Base-by-base conservation (phyloP, 148 eudicot species). In the Rhododendron simsii region DNA sequence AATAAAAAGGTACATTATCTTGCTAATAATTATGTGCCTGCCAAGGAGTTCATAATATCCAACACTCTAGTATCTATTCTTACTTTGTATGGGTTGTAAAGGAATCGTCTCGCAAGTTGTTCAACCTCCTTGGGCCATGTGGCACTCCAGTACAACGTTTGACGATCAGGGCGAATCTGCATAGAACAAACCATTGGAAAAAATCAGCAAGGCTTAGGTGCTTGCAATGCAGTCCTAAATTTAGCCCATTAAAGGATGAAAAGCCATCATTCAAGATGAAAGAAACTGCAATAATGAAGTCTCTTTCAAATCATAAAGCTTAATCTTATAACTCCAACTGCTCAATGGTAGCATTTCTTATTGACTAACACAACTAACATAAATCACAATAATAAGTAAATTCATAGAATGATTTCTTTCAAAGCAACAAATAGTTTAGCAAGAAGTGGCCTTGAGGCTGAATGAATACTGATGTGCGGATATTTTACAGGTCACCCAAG, bases 51-150 rank as follows among this genome's bases (percentile, higher is more conserved):
- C 80, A 84, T 74, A 20, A 16, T 74, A n/a, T 37, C 37, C 23
- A 23, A 37, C 14, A n/a, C 44, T 55, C 50, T 15, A 14, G 12
- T 3, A 75, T 23, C 41, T 8, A 28, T 45, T n/a, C 90, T 91
- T 92, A 94, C 98, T 89, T 95, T 96, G 87, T 96, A 96, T 35
- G 99, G 93, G 80, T 94, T 94, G 87, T 90, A 91, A n/a, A 95
- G 93, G 80, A 91, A 93, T 59, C 90, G 88, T 81, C 94, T 91
- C 67, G 99, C 99, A 85, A 96, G 95, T 83, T 91, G 96, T 86
- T 95, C 98, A 90, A 96, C 99, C 90, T 96, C 99, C 93, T 96
- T 96, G 37, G 99, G 99, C 99, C 99, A 96, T 71, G 98, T 96
- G 78, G 99, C 98, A 92, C 98, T 96, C 98, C 98, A 96, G 78